Base-by-base conservation (phyloP, 768 basidiomycete species). In the Hericium erinaceus region DNA sequence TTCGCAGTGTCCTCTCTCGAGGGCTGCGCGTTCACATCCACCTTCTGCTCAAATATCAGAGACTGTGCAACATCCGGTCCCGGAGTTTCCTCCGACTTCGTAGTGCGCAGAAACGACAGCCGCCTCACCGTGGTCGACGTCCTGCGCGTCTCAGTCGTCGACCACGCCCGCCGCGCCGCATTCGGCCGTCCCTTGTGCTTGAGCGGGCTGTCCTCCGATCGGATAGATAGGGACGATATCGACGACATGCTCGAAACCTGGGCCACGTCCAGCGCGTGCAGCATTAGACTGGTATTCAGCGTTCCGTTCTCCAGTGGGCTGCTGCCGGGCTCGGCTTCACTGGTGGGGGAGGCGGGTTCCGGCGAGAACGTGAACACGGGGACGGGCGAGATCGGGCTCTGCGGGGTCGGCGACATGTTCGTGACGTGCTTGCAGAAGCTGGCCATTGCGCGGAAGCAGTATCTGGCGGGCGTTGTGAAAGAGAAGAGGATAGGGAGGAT, bases 391-490 rank as follows among this genome's bases (percentile, higher is more conserved):
- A 54, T 26, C 5, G 55, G 52, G 24, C 53, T 54, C 13, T 22
- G 52, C 10, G 49, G 54, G 18, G 48, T 54, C 20, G 51, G 49
- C 57, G 56, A 59, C 67, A 77, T 76, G 18, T 79, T 81, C 0
- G 85, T 88, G 20, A 86, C 80, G 52, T 84, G 75, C 64, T 82
- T 86, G 61, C 73, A 77, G 67, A 92, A 92, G 8, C 73, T 75
- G 18, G 89, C 87, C 52, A 91, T 85, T 3, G 84, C 84, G 38
- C 89, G 81, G 70, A 84, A 89, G 66, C 88, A 90, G 63, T 78
- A 92, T 65, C 91, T 91, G 9, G 80, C 88, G 2, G 87, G 87
- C 1, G 83, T 87, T 4, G 85, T 84, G 67, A 89, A 88, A 2
- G 84, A 74, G 64, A 90, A 90, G 2, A 89, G 73, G 16, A 89